Evolutionary conservation across 305 asterid genomes (phyloP).

Genomic region (Andrographis paniculata): DNA sequence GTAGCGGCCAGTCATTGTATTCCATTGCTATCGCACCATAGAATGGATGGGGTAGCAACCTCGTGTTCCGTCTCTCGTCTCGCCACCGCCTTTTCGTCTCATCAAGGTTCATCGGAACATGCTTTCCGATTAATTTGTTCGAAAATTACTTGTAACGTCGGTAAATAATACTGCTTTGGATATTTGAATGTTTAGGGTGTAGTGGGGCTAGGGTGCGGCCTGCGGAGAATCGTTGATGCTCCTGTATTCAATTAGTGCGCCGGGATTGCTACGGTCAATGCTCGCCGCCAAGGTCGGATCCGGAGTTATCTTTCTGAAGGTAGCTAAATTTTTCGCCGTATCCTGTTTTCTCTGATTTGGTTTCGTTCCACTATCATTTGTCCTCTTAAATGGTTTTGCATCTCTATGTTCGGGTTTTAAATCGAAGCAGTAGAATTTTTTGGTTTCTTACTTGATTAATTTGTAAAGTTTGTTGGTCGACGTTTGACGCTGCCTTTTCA

Average conservation of each 20-base stretch:
- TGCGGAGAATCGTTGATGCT: slow-evolving; percentile 60
- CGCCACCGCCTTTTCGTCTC: slow-evolving; percentile 27
- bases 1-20: slow-evolving; percentile 25
- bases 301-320: slow-evolving; percentile 76
- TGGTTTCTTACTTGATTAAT: not conserved
- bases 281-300: slow-evolving; percentile 53
- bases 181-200: slow-evolving; percentile 31
- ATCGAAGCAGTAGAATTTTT: not conserved
- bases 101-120: slow-evolving; percentile 29
- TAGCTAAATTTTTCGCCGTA: slow-evolving; percentile 7
- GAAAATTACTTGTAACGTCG: not conserved
- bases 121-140: not conserved
- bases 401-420: slow-evolving; percentile 1
- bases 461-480: not conserved
- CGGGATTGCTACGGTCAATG: slow-evolving; percentile 57
- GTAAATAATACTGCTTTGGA: not conserved
- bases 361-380: not conserved
- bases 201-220: slow-evolving; percentile 42
- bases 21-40: slow-evolving; percentile 27
- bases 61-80: slow-evolving; percentile 27
- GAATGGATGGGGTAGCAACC: slow-evolving; percentile 34
- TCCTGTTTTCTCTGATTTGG: not conserved
- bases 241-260: slow-evolving; percentile 60
- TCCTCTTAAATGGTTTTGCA: no score
- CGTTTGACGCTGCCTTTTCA: not conserved